These are phyloP conservation scores for Thermothelomyces thermophilus DNA, from an alignment of 2,329 filamentous ascomycete genomes.

Conservation along the genomic window DNA sequence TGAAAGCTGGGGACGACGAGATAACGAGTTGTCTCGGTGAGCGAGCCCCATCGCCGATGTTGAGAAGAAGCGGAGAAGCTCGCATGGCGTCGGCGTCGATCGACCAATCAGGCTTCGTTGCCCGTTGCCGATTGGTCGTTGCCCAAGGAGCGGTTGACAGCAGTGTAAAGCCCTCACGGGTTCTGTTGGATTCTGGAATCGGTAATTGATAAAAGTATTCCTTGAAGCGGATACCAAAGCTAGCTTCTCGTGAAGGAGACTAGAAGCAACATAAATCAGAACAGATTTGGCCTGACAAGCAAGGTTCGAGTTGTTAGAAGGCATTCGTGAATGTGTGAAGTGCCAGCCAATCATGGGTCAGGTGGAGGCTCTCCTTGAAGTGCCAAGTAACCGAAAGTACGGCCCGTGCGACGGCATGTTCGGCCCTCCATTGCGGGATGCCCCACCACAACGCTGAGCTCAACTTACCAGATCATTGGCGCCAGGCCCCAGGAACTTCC, in stretches of 20 bases:
- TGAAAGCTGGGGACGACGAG: background rate
- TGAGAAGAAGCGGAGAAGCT: background rate
- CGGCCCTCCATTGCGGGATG: constrained; percentile 13
- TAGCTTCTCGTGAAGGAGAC: too few relatives aligned
- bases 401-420: constrained; percentile 5
- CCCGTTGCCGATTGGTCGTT: background rate
- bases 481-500: constrained; percentile 6
- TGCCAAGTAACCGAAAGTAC: too few relatives aligned
- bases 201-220: too few relatives aligned
- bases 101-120: background rate
- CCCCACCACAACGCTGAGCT: constrained; percentile 6
- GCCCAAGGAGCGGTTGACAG: background rate
- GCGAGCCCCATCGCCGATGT: background rate
- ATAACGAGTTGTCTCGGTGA: constrained; percentile 1
- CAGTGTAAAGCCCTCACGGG: too few relatives aligned
- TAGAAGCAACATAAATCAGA: too few relatives aligned
- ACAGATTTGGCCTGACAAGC: too few relatives aligned
- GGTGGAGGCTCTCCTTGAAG: background rate
- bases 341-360: too few relatives aligned
- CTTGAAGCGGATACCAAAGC: background rate
- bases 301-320: background rate
- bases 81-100: background rate
- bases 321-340: too few relatives aligned
- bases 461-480: constrained; percentile 3
- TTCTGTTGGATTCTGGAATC: too few relatives aligned